These are phyloP conservation scores for Meira miltonrushii DNA, from an alignment of 1,284 basidiomycete genomes.

Conservation along the genomic window DNA sequence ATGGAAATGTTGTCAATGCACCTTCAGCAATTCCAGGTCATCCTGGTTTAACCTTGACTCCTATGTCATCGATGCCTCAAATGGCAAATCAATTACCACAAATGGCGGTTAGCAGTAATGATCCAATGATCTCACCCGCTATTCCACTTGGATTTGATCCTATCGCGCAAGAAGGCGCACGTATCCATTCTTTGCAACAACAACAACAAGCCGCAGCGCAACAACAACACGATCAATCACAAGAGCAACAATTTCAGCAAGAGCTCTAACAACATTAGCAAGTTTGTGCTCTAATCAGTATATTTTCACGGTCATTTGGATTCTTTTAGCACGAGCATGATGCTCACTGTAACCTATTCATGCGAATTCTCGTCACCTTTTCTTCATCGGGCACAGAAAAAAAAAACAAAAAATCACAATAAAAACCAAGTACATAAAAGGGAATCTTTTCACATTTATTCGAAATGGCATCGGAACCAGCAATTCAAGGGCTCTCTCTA, in stretches of 20 bases:
- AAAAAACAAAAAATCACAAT: too few relatives aligned
- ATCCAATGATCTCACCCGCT: constrained; percentile 14
- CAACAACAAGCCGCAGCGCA: constrained; percentile 6
- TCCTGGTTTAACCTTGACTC: constrained; percentile 7
- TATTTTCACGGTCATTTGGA: too few relatives aligned
- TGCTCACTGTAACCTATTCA: too few relatives aligned
- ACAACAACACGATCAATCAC: constrained; percentile 1
- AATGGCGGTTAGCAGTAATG: constrained; percentile 2
- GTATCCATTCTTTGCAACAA: constrained; percentile 4
- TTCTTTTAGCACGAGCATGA: too few relatives aligned
- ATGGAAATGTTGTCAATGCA: too few relatives aligned
- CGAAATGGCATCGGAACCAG: too few relatives aligned
- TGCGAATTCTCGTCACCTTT: too few relatives aligned
- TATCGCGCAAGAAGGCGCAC: constrained; percentile 10
- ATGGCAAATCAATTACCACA: constrained; percentile 6
- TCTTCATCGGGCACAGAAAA: too few relatives aligned
- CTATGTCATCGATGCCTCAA: constrained; percentile 15
- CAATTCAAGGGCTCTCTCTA: too few relatives aligned
- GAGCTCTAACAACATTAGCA: neutral
- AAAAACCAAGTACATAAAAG: too few relatives aligned
- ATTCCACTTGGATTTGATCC: constrained; percentile 12
- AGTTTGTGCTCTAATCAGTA: too few relatives aligned
- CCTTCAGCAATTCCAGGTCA: neutral
- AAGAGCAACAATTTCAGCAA: constrained; percentile 5
- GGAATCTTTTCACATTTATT: too few relatives aligned